phyloP scores from a whole-genome alignment of 352 stramenopile species.

The Globisporangium irregulare region DNA sequence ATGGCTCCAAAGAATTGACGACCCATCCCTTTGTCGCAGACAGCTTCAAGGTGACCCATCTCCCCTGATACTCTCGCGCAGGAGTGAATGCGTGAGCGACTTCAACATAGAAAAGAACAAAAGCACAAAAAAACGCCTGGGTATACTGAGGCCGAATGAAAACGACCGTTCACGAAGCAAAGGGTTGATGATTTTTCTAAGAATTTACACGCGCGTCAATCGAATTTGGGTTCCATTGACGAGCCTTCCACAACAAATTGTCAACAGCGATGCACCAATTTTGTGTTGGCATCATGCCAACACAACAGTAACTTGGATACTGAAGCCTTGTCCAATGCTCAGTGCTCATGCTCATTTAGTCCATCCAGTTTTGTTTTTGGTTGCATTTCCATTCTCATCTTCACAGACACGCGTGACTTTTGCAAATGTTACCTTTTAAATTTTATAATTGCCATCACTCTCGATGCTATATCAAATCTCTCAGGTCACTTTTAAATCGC shows the following conservation, averaged over 20 bases:
- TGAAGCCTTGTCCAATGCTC: too few relatives aligned
- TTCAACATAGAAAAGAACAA: not conserved
- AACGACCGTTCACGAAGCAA: not conserved
- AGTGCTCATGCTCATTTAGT: too few relatives aligned
- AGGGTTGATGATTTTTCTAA: not conserved
- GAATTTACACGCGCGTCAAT: not conserved
- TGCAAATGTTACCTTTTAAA: too few relatives aligned
- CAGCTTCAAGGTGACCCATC: not conserved
- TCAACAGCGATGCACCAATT: too few relatives aligned
- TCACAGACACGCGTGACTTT: not conserved
- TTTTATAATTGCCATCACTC: not conserved
- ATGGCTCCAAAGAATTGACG: not conserved
- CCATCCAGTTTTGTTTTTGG: too few relatives aligned
- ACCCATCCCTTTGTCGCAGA: not conserved
- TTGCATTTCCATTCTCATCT: not conserved
- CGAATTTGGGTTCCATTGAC: not conserved
- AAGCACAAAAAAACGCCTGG: not conserved
- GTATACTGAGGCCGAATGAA: not conserved
- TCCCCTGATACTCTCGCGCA: not conserved
- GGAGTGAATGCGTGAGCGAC: not conserved
- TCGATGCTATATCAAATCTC: not conserved
- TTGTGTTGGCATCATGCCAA: too few relatives aligned
- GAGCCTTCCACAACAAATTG: not conserved
- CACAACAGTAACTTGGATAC: too few relatives aligned
- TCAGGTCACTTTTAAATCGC: not conserved